Evolutionary conservation across 768 basidiomycete species (phyloP).

Genomic region (Dentipellis fragilis): DNA sequence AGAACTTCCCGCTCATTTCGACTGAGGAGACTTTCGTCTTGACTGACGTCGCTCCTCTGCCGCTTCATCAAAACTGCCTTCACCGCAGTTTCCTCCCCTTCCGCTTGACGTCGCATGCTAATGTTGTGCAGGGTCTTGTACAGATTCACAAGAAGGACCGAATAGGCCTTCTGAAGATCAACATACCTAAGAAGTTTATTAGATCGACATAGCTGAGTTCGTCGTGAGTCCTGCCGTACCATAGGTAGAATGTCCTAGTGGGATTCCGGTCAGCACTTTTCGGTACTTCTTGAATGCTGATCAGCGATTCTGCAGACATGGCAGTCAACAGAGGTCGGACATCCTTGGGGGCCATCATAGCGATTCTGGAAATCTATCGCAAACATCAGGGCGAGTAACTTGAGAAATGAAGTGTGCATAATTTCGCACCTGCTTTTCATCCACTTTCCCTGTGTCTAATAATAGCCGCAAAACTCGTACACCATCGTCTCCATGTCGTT

Average conservation of each 20-base stretch:
- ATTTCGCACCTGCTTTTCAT: slow-evolving; percentile 93
- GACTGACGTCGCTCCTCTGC: slow-evolving; percentile 75
- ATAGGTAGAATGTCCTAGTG: slow-evolving; percentile 82
- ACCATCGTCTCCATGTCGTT: slow-evolving; percentile 76
- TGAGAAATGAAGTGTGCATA: slow-evolving; percentile 13
- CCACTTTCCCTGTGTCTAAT: slow-evolving; percentile 79
- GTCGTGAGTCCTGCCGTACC: slow-evolving; percentile 34
- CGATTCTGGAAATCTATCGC: slow-evolving; percentile 76
- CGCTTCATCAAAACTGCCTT: slow-evolving; percentile 72
- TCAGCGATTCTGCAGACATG: slow-evolving; percentile 70
- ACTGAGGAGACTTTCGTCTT: slow-evolving; percentile 59
- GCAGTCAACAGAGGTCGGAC: slow-evolving; percentile 72
- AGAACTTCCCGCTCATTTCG: slow-evolving; percentile 70
- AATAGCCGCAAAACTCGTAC: slow-evolving; percentile 76
- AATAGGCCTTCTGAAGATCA: slow-evolving; percentile 75
- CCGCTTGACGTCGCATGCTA: slow-evolving; percentile 57
- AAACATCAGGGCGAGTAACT: slow-evolving; percentile 1
- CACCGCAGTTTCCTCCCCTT: slow-evolving; percentile 55
- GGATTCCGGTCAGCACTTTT: slow-evolving; percentile 86
- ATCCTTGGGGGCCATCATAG: slow-evolving; percentile 87
- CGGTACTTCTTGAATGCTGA: slow-evolving; percentile 90
- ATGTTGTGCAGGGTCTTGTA: slow-evolving; percentile 93
- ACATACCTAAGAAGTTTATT: slow-evolving; percentile 57
- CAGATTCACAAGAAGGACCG: slow-evolving; percentile 61
- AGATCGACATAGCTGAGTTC: background rate